Evolutionary conservation across 2,329 filamentous ascomycete genomes (phyloP), one percentile per base, ranked within the genome.

Genomic region (Phialemonium atrogriseum): DNA sequence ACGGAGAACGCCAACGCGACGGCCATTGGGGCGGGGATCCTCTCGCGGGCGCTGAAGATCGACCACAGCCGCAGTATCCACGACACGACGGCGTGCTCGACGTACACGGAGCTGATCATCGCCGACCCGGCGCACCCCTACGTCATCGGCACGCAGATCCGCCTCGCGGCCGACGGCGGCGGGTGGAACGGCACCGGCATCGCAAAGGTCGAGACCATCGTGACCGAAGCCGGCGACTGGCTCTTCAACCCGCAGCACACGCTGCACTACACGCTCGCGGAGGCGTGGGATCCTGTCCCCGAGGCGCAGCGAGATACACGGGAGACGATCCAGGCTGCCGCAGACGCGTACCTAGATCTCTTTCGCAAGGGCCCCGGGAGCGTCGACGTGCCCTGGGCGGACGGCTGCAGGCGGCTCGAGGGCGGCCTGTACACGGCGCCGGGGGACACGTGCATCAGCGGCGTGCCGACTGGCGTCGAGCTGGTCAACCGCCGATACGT

Each of bases 141-240:
- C 36, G 58, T 60, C 14, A 44, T 60, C 32, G 56, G 54, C 27
- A 52, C 51, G 14, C 58, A 58, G 40, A 50, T 60, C 33, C 47
- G 45, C 36, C 48, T 53, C 32, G 38, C 39, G 4, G 34, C 33
- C 22, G 30, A 33, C 30, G 41, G 38, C 30, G 17, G 24, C 30
- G 42, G 45, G 33, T n/a, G n/a, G n/a, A 12, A 3, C 4, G 16
- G 26, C 4, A 34, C 37, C 24, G 40, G 45, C 30, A 40, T 43
- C 34, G 51, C 49, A 37, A 42, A 35, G 29, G 29, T 49, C n/a
- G 48, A 50, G 37, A 30, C 39, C 2, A 31, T 51, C n/a, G 38
- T 45, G n/a, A 49, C 44, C n/a, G 37, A 37, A 1, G 37, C 39
- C 4, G 48, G 46, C 15, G 47, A 52, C 38, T 51, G 49, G 49